Conservation (phyloP, 179 eudicot genomes). For the Silene vulgaris region DNA sequence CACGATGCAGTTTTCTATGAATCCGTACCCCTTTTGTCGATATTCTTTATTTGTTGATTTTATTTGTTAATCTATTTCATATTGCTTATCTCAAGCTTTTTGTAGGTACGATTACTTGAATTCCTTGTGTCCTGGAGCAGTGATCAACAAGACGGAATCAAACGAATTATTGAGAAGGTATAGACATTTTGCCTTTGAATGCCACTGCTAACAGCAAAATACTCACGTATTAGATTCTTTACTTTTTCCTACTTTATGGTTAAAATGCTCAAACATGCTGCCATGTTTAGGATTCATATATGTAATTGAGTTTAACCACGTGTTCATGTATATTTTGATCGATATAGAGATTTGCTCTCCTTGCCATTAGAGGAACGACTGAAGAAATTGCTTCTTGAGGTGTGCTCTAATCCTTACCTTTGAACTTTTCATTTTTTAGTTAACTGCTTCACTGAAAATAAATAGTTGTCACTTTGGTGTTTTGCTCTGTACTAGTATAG, state of each 20-base stretch:
- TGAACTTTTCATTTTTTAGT: not conserved
- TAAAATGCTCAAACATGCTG: not conserved
- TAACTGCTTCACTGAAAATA: not conserved
- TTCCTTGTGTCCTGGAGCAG: constrained; percentile 67
- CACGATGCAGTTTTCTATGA: constrained; percentile 54
- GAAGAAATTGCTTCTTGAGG: constrained; percentile 60
- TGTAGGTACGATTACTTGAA: constrained; percentile 61
- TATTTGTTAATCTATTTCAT: not conserved
- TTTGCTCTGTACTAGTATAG: not conserved
- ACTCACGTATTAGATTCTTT: no score
- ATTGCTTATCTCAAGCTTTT: constrained; percentile 11
- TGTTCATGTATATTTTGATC: constrained; percentile 11
- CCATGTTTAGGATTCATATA: not conserved
- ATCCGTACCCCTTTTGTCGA: constrained; percentile 42
- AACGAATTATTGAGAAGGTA: constrained; percentile 53
- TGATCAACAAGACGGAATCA: constrained; percentile 34
- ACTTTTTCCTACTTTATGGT: not conserved
- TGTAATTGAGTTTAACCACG: not conserved
- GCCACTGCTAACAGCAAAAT: not conserved
- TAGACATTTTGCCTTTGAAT: not conserved
- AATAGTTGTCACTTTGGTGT: not conserved
- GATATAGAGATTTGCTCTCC: constrained; percentile 51
- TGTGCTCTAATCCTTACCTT: constrained; percentile 29
- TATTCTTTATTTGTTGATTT: not conserved
- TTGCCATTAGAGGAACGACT: constrained; percentile 67